A percentile compares a stretch with the other conserved stretches of the same genome.
These are phyloP conservation scores for Planoprotostelium fungivorum DNA, from an alignment of 78 protist species.

Conservation along the genomic window DNA sequence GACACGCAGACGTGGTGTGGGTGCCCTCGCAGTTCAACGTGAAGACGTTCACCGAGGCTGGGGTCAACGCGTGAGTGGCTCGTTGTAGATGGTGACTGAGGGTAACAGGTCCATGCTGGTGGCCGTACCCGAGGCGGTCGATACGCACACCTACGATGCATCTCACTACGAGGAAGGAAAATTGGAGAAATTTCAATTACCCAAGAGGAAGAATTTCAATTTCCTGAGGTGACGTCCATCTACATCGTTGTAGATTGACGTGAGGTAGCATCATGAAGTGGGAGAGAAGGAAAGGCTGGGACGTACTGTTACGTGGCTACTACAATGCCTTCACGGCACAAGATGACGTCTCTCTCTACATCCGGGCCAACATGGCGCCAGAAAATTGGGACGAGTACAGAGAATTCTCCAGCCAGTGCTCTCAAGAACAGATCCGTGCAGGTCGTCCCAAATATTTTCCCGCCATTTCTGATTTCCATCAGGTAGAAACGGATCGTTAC, in stretches of 20 bases:
- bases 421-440: neutral
- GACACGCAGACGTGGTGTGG: constrained; percentile 28
- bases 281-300: constrained; percentile 56
- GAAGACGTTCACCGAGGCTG: constrained; percentile 13
- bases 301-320: constrained; percentile 20
- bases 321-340: neutral
- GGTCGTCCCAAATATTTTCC: neutral
- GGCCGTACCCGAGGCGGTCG: constrained; percentile 33
- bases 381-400: neutral
- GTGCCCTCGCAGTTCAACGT: constrained; percentile 26
- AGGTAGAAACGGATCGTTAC: neutral
- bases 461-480: neutral
- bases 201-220: neutral
- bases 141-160: constrained; percentile 11
- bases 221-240: neutral
- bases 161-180: neutral
- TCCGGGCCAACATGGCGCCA: constrained; percentile 4
- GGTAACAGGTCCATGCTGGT: neutral
- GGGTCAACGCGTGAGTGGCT: constrained; percentile 15
- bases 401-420: neutral
- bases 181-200: neutral
- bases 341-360: constrained; percentile 11
- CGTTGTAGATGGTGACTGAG: neutral
- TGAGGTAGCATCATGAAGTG: constrained; percentile 25
- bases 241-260: neutral